Base-by-base conservation (phyloP, 2,329 filamentous ascomycete species). In the Cryphonectria carpinicola region DNA sequence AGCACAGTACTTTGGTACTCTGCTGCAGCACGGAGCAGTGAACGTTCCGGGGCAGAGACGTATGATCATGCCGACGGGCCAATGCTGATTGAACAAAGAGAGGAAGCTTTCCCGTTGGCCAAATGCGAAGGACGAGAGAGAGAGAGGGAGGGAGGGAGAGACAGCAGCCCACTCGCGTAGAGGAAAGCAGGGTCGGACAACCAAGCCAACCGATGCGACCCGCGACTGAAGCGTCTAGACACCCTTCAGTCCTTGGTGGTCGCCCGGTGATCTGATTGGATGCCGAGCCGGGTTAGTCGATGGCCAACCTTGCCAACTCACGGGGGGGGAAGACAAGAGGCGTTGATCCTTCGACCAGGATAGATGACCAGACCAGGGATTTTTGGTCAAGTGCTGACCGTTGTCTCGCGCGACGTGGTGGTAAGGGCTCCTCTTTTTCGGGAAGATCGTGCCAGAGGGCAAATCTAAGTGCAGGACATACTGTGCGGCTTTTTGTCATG, bases 271-370 rank as follows among this genome's bases (percentile, higher is more conserved):
- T 62, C 46, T 67, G 58, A 54, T 49, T 54, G 66, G 64, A 63
- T 68, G 62, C 61, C 61, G 71, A 39, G 58, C 60, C 28, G 60
- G 63, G 49, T 58, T 49, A 66, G 43, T 68, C 67, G 37, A 67
- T 19, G 17, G 25, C 13, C 61, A 64, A 64, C 25, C 41, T 70
- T 70, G 52, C 65, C 65, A 68, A 13, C 56, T 52, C 52, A 64
- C 39, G 19, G 28, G 14, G 13, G 28, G 65, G 56, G 60, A 54
- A 67, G 60, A 46, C 37, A 35, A 60, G 65, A 66, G 69, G 67
- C 67, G 6, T 52, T 41, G 65, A 72, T 72, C 70, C 70, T 72
- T 72, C 70, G 68, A 63, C 68, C 60, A 61, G 68, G 68, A 60
- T 56, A 25, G 25, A 54, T 41, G 17, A 28, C 52, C 58, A 67